Base-by-base conservation (phyloP, 768 basidiomycete species). In the Suillus placidus region DNA sequence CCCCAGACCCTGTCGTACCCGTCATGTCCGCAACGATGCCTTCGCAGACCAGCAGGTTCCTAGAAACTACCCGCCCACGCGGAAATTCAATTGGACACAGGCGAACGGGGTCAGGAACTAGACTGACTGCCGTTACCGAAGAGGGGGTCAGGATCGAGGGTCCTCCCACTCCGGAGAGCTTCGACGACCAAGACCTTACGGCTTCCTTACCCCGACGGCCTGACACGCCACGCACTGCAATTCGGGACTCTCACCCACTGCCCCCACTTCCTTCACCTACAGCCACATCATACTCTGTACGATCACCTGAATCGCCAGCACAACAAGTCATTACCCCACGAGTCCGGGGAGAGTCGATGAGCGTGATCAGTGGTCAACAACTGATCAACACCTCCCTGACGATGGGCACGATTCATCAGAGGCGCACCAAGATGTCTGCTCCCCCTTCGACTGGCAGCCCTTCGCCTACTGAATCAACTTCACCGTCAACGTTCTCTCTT, bases 361-460 rank as follows among this genome's bases (percentile, higher is more conserved):
- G 71, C 43, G 67, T 54, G 61, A 64, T 65, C 55, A 71, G 72
- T 55, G 71, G 69, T 64, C 76, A 75, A n/a, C 76, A 76, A 32
- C 73, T 89, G 64, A 88, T 91, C 70, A 90, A 87, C 70, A 71
- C 85, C 4, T 84, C 88, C 1, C 84, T 87, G 14, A 79, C 73
- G 32, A 83, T 86, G 75, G 87, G 92, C 47, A 87, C 88, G 26
- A 90, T 94, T 68, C 85, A 80, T 62, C 88, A 88, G 72, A 86
- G 92, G 65, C 81, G 91, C 64, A 81, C 77, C 52, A 92, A 91
- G 74, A 77, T 83, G 30, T 90, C 91, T 18, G 84, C 87, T 13
- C 88, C 89, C 47, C 83, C 88, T 10, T 71, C 77, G 35, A 78
- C 62, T 20, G 62, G 67, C 5, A 69, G 75, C 38, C 73, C 82